These are phyloP conservation scores for Diaporthe eres DNA, from an alignment of 2,329 filamentous ascomycete genomes.

Conservation along the genomic window DNA sequence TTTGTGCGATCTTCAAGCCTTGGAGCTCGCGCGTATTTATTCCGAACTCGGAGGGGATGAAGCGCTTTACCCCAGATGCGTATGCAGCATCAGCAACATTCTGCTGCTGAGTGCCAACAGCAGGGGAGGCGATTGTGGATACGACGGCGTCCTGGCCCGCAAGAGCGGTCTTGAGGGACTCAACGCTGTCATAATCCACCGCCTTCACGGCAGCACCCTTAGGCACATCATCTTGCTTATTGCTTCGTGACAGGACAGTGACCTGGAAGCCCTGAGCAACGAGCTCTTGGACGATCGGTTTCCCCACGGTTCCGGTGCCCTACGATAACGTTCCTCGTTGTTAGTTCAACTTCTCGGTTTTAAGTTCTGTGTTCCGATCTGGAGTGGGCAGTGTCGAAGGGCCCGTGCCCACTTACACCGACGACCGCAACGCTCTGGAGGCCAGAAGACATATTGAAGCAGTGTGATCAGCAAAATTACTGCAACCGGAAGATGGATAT, in stretches of 20 bases:
- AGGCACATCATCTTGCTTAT: slow-evolving; percentile 55
- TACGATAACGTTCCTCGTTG: slow-evolving; percentile 33
- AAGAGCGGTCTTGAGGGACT: slow-evolving; percentile 62
- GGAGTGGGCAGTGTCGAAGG: neutral
- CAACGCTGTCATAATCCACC: slow-evolving; percentile 60
- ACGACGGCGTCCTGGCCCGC: slow-evolving; percentile 69
- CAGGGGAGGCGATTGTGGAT: slow-evolving; percentile 60
- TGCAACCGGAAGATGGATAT: neutral
- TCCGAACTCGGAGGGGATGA: slow-evolving; percentile 70
- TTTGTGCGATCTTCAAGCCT: slow-evolving; percentile 46
- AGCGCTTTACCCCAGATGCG: slow-evolving; percentile 68
- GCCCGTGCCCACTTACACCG: slow-evolving; percentile 49
- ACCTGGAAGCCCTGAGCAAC: slow-evolving; percentile 59
- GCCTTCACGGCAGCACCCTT: slow-evolving; percentile 58
- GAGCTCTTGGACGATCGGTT: slow-evolving; percentile 49
- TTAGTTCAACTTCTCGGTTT: slow-evolving; percentile 4
- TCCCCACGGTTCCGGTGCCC: slow-evolving; percentile 53
- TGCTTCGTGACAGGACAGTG: slow-evolving; percentile 63
- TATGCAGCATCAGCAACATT: slow-evolving; percentile 68
- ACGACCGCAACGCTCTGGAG: slow-evolving; percentile 54
- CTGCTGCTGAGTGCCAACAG: slow-evolving; percentile 58
- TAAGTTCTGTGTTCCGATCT: slow-evolving; percentile 1
- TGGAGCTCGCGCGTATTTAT: slow-evolving; percentile 49
- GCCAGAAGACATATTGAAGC: slow-evolving; percentile 31
- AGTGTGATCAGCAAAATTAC: neutral